These are phyloP conservation scores for Globisporangium iwayamae DNA, from an alignment of 352 stramenopile species.

Conservation along the genomic window DNA sequence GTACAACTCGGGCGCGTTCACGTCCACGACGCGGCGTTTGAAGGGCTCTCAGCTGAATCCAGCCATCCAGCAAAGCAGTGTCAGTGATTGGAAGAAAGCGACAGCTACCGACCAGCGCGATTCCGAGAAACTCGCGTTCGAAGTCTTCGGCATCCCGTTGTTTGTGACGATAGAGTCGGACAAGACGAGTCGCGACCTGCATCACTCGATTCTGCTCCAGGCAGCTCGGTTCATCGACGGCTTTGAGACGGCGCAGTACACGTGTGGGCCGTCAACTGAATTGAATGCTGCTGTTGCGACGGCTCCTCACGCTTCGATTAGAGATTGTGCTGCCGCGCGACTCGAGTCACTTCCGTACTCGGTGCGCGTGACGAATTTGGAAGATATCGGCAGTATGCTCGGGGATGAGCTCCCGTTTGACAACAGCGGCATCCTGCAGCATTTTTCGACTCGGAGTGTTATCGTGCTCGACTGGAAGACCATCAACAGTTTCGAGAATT, in stretches of 20 bases:
- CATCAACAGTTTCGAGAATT: conserved; percentile 8
- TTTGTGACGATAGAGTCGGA: conserved; percentile 77
- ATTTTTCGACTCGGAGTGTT: conserved; percentile 75
- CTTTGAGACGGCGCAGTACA: conserved; percentile 14
- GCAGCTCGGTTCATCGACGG: conserved; percentile 48
- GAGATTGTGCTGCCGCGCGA: conserved; percentile 1
- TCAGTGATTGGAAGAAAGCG: background rate
- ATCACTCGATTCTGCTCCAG: conserved; percentile 62
- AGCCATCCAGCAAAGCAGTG: background rate
- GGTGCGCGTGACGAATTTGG: conserved; percentile 54
- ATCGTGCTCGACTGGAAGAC: conserved; percentile 69
- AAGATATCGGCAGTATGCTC: conserved; percentile 39
- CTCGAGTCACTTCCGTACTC: conserved; percentile 40
- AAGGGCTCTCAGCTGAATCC: background rate
- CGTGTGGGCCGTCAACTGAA: background rate
- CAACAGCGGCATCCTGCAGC: conserved; percentile 49
- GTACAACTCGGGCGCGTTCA: conserved; percentile 3
- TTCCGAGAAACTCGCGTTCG: conserved; percentile 25
- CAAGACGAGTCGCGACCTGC: conserved; percentile 56
- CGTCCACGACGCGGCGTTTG: background rate
- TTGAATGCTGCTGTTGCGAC: background rate
- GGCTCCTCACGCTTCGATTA: conserved; percentile 5
- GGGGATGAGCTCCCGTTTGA: conserved; percentile 45
- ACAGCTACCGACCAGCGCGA: conserved; percentile 13
- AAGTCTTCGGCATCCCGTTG: conserved; percentile 63